A percentile compares a stretch with the other conserved stretches of the same genome.
These are phyloP conservation scores for Epichloe bromicola DNA, from an alignment of 2,329 filamentous ascomycete species.

Conservation along the genomic window DNA sequence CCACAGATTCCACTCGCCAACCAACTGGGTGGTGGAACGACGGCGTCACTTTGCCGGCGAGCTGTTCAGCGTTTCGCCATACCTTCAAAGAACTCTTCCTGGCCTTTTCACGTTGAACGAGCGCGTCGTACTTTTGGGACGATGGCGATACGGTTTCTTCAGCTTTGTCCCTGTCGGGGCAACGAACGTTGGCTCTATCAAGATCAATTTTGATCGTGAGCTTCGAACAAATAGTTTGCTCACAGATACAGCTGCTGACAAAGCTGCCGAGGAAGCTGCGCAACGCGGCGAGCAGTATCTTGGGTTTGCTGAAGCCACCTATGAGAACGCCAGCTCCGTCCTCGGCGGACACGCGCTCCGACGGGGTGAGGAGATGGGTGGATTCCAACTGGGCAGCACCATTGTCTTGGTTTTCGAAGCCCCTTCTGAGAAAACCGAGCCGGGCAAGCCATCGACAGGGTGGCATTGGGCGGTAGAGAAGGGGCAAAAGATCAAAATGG, in stretches of 20 bases:
- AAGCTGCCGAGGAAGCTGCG: slow-evolving; percentile 67
- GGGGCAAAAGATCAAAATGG: slow-evolving; percentile 80
- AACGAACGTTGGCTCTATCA: slow-evolving; percentile 94
- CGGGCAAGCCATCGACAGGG: slow-evolving; percentile 46
- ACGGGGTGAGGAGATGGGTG: slow-evolving; percentile 93
- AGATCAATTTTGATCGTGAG: slow-evolving; percentile 92
- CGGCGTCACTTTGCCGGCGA: slow-evolving; percentile 97
- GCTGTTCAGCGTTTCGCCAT: slow-evolving; percentile 87
- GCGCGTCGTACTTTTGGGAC: slow-evolving; percentile 79
- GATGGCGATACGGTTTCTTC: slow-evolving; percentile 98
- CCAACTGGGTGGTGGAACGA: slow-evolving; percentile 87
- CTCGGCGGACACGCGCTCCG: slow-evolving; percentile 73
- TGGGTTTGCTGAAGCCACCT: slow-evolving; percentile 90
- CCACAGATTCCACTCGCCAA: slow-evolving; percentile 93
- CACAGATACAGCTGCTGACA: slow-evolving; percentile 84
- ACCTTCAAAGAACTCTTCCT: slow-evolving; percentile 81
- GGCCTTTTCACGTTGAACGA: slow-evolving; percentile 96
- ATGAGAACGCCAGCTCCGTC: slow-evolving; percentile 61
- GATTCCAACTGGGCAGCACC: slow-evolving; percentile 89
- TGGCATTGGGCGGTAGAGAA: slow-evolving; percentile 82
- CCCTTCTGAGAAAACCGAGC: slow-evolving; percentile 46
- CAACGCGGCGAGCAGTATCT: slow-evolving; percentile 67
- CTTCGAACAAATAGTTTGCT: slow-evolving; percentile 83
- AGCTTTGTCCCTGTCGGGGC: slow-evolving; percentile 90
- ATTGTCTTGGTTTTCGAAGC: slow-evolving; percentile 96